Base-by-base conservation (phyloP, 768 basidiomycete genomes). In the Lyophyllum decastes region DNA sequence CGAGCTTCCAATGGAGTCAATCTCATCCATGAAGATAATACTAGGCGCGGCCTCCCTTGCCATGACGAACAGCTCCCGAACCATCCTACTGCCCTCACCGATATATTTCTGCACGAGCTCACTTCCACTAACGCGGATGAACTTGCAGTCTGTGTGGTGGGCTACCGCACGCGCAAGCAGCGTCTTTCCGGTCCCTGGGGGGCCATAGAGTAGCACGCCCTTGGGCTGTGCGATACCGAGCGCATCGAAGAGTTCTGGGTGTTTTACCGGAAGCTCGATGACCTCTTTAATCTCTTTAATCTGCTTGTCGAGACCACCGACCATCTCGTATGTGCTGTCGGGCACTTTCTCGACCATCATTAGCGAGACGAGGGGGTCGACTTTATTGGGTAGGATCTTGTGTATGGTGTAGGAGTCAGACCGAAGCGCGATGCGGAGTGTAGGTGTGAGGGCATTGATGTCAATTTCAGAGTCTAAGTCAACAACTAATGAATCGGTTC, bases 321-420 rank as follows among this genome's bases (percentile, higher is more conserved):
- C 96, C 95, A 98, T 98, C 75, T 98, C 97, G 76, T 99, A 99
- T 27, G 97, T 98, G 74, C 92, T 94, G 73, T 98, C 96, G 0
- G 96, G 96, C 0, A 98, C 96, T 73, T 99, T 99, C 76, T 99
- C 96, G 11, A 98, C 96, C 95, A 98, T 98, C 97, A 98, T 98
- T 61, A 98, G 85, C 19, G 95, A 97, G 27, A 98, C 95, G 40
- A 98, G 87, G 4, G 97, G 96, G 73, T 98, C 97, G 66, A 98
- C 91, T 77, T 99, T 98, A 80, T 95, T 97, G 0, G 95, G 95
- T 0, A 98, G 79, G 65, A 98, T 92, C 73, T 93, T 94, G 82
- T 98, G 96, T 61, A 98, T 90, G 46, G 92, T 92, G 74, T 98
- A 98, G 2, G 88, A 93, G 71, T 98, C 96, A 57, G 95, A 95